phyloP scores from a whole-genome alignment of 148 eudicot species.

The Drosera capensis region DNA sequence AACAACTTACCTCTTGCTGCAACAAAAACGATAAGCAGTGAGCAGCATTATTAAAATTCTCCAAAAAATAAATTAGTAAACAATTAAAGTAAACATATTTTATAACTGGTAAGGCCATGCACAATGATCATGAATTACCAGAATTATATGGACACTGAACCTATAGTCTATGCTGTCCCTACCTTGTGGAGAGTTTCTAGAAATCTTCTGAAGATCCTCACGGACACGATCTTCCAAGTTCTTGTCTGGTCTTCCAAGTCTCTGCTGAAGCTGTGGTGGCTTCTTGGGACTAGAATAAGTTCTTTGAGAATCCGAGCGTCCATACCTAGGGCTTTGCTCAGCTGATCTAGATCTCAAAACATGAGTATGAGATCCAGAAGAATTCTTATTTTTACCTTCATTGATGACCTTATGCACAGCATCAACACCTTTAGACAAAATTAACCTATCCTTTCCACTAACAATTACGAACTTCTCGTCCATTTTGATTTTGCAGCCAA shows the following conservation, averaged over 20 bases:
- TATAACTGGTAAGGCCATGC: no score
- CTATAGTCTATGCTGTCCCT: no score
- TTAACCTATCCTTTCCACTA: slow-evolving; percentile 87
- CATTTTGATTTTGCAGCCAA: slow-evolving; percentile 87
- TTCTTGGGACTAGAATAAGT: slow-evolving; percentile 63
- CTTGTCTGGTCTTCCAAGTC: slow-evolving; percentile 66
- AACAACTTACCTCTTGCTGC: slow-evolving; percentile 99
- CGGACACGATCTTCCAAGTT: slow-evolving; percentile 65
- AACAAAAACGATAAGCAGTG: slow-evolving; percentile 43
- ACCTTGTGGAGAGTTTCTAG: slow-evolving; percentile 91
- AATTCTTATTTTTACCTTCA: slow-evolving; percentile 51
- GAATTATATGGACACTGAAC: slow-evolving; percentile 13
- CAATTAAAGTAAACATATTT: no score
- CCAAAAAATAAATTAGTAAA: slow-evolving; percentile 1
- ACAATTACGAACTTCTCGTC: slow-evolving; percentile 92
- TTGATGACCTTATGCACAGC: slow-evolving; percentile 75
- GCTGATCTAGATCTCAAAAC: no score
- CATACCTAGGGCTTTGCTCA: slow-evolving; percentile 43
- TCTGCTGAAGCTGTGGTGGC: slow-evolving; percentile 41
- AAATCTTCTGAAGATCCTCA: slow-evolving; percentile 60
- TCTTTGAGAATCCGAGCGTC: slow-evolving; percentile 67
- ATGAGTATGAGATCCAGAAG: slow-evolving; percentile 48
- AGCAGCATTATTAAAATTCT: slow-evolving; percentile 19
- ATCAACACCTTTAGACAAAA: slow-evolving; percentile 84
- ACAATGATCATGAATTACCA: slow-evolving; percentile 14